Conservation (phyloP, 768 basidiomycete species). For the Psilocybe subaeruginosa region DNA sequence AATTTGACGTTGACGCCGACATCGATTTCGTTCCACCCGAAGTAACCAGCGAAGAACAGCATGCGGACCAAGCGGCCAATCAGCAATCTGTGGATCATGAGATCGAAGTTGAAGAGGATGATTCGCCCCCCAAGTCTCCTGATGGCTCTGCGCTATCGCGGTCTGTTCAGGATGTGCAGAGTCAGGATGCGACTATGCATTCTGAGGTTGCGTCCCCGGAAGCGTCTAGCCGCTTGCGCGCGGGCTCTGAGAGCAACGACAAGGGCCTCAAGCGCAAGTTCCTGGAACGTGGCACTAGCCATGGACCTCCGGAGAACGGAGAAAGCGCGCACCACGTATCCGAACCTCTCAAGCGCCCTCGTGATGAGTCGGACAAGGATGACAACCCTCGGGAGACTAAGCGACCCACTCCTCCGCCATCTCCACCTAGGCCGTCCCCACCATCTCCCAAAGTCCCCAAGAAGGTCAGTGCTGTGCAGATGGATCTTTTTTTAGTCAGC, state of each 20-base stretch:
- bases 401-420: conserved; percentile 72
- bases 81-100: conserved; percentile 1
- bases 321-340: conserved; percentile 26
- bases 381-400: conserved; percentile 64
- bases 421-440: conserved; percentile 39
- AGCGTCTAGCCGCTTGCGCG: conserved; percentile 25
- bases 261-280: conserved; percentile 74
- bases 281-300: conserved; percentile 67
- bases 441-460: conserved; percentile 39
- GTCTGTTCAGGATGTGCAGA: conserved; percentile 22
- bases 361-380: conserved; percentile 66
- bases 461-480: conserved; percentile 41
- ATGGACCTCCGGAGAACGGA: conserved; percentile 47
- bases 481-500: conserved; percentile 4
- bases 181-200: conserved; percentile 20
- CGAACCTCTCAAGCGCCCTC: conserved; percentile 57
- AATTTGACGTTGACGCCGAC: conserved; percentile 13
- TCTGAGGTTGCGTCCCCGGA: conserved; percentile 9
- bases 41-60: conserved; percentile 13
- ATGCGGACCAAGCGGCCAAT: neutral
- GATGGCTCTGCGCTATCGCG: conserved; percentile 22
- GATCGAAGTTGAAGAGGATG: conserved; percentile 20
- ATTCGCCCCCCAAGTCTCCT: conserved; percentile 25
- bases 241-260: conserved; percentile 54
- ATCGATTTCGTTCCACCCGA: conserved; percentile 4